These are phyloP conservation scores for Cladophialophora carrionii DNA, from an alignment of 2,329 filamentous ascomycete species.

Conservation along the genomic window DNA sequence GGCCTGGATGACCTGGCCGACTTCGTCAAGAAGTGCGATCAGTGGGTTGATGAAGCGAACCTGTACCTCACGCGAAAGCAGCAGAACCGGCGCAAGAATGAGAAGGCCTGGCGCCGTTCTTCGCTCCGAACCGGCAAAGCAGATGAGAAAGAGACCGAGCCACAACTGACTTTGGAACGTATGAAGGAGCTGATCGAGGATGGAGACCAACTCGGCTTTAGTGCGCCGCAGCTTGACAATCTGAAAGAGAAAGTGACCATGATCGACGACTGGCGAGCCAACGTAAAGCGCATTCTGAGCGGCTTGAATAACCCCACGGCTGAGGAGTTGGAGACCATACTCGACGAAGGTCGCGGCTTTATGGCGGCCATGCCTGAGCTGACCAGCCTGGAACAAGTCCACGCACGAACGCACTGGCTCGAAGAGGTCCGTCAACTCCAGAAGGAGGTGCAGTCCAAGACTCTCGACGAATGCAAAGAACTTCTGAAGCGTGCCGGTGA, in stretches of 20 bases:
- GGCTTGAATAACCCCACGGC: slow-evolving; percentile 67
- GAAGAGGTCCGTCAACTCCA: slow-evolving; percentile 70
- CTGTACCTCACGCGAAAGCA: slow-evolving; percentile 97
- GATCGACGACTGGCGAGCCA: slow-evolving; percentile 81
- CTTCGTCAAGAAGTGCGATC: slow-evolving; percentile 95
- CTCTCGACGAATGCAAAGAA: slow-evolving; percentile 75
- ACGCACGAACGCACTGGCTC: slow-evolving; percentile 88
- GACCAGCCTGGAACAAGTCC: slow-evolving; percentile 74
- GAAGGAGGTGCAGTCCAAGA: slow-evolving; percentile 67
- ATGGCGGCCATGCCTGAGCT: slow-evolving; percentile 91
- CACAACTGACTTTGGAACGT: slow-evolving; percentile 79
- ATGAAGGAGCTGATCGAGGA: slow-evolving; percentile 81
- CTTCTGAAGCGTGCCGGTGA: slow-evolving; percentile 77
- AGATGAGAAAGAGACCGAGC: slow-evolving; percentile 80
- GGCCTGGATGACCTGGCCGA: slow-evolving; percentile 79
- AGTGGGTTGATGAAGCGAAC: slow-evolving; percentile 96
- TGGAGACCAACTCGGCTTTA: slow-evolving; percentile 86
- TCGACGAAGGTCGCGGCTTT: slow-evolving; percentile 86
- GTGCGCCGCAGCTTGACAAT: slow-evolving; percentile 85
- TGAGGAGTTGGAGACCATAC: slow-evolving; percentile 80
- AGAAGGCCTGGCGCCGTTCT: slow-evolving; percentile 78
- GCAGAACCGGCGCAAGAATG: slow-evolving; percentile 93
- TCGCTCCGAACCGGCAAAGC: slow-evolving; percentile 74
- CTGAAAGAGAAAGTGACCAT: slow-evolving; percentile 82
- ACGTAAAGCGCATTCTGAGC: slow-evolving; percentile 70